Percentiles rank a stretch among this genome's conserved stretches.
Evolutionary conservation across 345 rosid species (phyloP).

Genomic region (Clarkia xantiana): DNA sequence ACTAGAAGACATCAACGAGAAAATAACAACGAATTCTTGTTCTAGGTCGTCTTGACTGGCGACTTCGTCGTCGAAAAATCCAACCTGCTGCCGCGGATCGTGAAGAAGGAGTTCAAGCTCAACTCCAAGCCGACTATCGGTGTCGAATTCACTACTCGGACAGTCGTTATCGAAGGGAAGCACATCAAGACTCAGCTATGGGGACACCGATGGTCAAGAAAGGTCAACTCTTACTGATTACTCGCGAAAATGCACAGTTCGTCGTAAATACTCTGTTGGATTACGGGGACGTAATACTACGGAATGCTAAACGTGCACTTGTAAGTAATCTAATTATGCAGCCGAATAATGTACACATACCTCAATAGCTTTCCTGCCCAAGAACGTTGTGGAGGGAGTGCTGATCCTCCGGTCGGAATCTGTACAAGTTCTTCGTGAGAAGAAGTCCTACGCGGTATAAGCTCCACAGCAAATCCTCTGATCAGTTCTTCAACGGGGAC

Average conservation of each 20-base stretch:
- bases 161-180: constrained; percentile 45
- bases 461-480: too few relatives aligned
- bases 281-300: too few relatives aligned
- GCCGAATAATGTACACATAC: too few relatives aligned
- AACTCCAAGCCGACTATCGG: constrained; percentile 91
- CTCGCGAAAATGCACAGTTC: too few relatives aligned
- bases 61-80: constrained; percentile 85
- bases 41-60: constrained; percentile 70
- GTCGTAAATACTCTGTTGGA: not conserved
- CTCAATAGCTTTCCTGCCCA: too few relatives aligned
- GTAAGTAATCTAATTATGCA: too few relatives aligned
- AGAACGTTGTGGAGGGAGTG: too few relatives aligned
- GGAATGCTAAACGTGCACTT: too few relatives aligned
- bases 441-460: too few relatives aligned
- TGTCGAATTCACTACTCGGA: constrained; percentile 75
- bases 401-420: too few relatives aligned
- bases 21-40: constrained; percentile 78
- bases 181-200: constrained; percentile 78
- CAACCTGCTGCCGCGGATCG: constrained; percentile 63
- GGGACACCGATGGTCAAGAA: constrained; percentile 95
- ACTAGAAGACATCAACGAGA: constrained; percentile 33
- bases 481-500: too few relatives aligned
- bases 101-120: constrained; percentile 54
- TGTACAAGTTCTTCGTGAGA: too few relatives aligned
- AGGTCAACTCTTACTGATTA: constrained; percentile 20